Base-by-base conservation (phyloP, 1,284 basidiomycete species). In the Ceratorhiza oryzae-sativae region DNA sequence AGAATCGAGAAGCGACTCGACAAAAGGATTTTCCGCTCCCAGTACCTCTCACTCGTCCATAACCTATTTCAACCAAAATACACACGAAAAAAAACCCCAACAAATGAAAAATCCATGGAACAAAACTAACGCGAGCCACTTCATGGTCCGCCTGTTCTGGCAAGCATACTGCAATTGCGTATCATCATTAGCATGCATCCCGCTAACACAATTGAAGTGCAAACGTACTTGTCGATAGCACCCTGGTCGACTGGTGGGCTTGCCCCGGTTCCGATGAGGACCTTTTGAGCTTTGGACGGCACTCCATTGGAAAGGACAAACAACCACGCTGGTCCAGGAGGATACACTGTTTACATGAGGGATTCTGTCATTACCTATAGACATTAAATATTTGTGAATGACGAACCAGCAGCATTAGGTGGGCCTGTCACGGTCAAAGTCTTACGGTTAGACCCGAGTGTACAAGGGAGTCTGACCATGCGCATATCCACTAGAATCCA, bases 381-480 rank as follows among this genome's bases (percentile, higher is more conserved):
- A n/a, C 4, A 36, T n/a, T 18, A 46, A 39, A 51, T 36, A 51
- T 36, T 36, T 8, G 15, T 8, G 34, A 23, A 59, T 5, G 5
- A 49, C 55, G 6, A 32, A 71, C 67, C 41, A 25, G 41, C n/a
- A 67, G 71, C 58, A 15, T 62, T 70, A 1, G 89, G 88, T 1
- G 92, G 92, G 0, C 85, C 88, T 0, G 78, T 82, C 18, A 90
- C 77, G 6, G 78, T 82, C 42, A 91, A 77, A 13, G 77, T 80
- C 59, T 80, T 87, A 51, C 77, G 75, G 46, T 83, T 80, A 15
- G 78, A 76, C 18, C 80, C 79, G 3, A 61, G 23, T 67, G 80
- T 79, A 5, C 79, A 77, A 1, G 74, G 76, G 56, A 94, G 83
- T 76, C 89, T 89, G 30, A 94, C 91, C 45, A 91, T 79, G n/a